Evolutionary conservation across 345 rosid species (phyloP).

Genomic region (Eucalyptus decipiens): DNA sequence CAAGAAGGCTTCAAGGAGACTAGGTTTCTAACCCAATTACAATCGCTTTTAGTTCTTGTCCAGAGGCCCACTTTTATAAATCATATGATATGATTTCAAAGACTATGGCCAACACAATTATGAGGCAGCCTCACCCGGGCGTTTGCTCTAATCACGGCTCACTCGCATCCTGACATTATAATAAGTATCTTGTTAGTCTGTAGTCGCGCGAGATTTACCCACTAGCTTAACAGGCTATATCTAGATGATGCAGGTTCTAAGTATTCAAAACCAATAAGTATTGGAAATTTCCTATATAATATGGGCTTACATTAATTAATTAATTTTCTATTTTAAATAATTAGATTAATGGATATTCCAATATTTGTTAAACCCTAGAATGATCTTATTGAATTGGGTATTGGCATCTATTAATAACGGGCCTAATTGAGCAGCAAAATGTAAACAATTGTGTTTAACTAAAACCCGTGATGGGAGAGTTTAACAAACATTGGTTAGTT

Average conservation of each 20-base stretch:
- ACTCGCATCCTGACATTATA: background rate
- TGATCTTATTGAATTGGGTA: too few species aligned
- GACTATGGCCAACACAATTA: background rate
- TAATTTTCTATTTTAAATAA: too few species aligned
- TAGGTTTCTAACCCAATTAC: background rate
- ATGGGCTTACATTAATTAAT: too few species aligned
- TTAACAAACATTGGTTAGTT: too few species aligned
- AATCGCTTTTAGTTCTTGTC: background rate
- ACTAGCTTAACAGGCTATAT: too few species aligned
- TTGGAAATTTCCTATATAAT: too few species aligned
- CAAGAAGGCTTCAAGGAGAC: background rate
- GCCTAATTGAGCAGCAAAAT: too few species aligned
- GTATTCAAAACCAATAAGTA: background rate
- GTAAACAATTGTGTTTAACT: too few species aligned
- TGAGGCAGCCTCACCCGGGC: background rate
- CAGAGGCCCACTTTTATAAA: background rate
- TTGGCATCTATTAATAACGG: too few species aligned
- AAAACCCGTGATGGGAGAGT: rapidly evolving
- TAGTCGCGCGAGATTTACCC: background rate
- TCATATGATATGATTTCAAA: background rate
- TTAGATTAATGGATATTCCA: too few species aligned
- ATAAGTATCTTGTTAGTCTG: background rate
- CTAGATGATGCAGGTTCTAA: background rate
- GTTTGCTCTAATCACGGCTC: background rate
- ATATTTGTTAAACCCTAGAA: too few species aligned